These are phyloP conservation scores for Chaetomium tenue DNA, from an alignment of 495 filamentous ascomycete species.

Conservation along the genomic window DNA sequence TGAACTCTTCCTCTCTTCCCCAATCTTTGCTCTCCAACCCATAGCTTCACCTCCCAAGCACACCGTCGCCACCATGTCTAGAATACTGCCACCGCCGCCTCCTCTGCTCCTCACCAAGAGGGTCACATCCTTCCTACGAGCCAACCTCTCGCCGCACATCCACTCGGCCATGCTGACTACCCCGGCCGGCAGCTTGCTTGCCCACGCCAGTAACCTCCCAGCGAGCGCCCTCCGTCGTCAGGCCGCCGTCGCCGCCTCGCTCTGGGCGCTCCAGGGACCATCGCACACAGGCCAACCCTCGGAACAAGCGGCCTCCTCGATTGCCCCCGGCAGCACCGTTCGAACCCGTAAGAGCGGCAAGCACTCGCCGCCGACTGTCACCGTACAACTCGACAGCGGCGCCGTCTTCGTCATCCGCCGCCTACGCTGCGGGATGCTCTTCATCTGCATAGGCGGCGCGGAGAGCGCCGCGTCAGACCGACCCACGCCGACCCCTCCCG, in stretches of 20 bases:
- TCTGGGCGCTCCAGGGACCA: constrained; percentile 44
- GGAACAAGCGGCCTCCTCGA: constrained; percentile 2
- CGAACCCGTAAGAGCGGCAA: not conserved
- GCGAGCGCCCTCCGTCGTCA: constrained; percentile 47
- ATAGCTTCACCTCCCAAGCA: not conserved
- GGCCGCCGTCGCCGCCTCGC: constrained; percentile 49
- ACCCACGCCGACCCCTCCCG: not conserved
- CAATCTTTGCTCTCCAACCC: not conserved
- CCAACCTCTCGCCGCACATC: constrained; percentile 45
- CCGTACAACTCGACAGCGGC: constrained; percentile 47
- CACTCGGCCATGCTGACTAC: constrained; percentile 47
- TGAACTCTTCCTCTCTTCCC: not conserved
- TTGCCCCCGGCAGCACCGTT: constrained; percentile 11
- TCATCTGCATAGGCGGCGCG: constrained; percentile 52
- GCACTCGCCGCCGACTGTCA: constrained; percentile 33
- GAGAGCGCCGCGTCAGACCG: not conserved
- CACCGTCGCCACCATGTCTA: constrained; percentile 19
- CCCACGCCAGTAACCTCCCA: constrained; percentile 45
- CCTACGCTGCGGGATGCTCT: constrained; percentile 51
- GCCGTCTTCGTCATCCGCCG: constrained; percentile 49
- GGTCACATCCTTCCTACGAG: constrained; percentile 49
- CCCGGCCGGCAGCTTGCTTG: constrained; percentile 49
- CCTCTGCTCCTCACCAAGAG: constrained; percentile 51
- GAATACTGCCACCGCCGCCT: constrained; percentile 34
- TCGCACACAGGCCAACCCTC: constrained; percentile 21